phyloP scores from a whole-genome alignment of 1,139 yeast species.

The Candida pseudoviswanathii region DNA sequence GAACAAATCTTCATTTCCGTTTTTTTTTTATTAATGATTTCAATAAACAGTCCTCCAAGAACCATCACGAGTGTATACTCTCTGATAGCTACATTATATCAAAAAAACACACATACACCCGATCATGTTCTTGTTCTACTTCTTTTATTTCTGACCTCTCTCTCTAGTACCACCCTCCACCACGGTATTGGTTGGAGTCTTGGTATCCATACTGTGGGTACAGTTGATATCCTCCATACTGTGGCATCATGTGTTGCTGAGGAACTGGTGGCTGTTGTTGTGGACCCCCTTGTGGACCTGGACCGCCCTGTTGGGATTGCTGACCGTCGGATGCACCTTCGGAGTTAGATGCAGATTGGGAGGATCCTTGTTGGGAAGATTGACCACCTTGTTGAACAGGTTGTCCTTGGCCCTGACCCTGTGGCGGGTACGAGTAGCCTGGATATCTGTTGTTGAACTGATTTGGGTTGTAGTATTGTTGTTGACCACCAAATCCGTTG shows the following conservation, averaged over 20 bases:
- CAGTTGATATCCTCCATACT: constrained; percentile 50
- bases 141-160: too few species aligned
- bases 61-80: not conserved
- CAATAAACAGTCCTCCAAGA: not conserved
- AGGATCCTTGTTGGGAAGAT: constrained; percentile 7
- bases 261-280: constrained; percentile 32
- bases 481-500: constrained; percentile 22
- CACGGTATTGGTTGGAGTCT: constrained; percentile 45
- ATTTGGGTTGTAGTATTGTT: constrained; percentile 37
- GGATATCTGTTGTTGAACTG: constrained; percentile 43
- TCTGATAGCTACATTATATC: not conserved
- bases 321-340: constrained; percentile 5
- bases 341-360: constrained; percentile 11
- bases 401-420: constrained; percentile 20
- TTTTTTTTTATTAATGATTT: not conserved
- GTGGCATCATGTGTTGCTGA: constrained; percentile 43
- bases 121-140: not conserved
- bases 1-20: not conserved
- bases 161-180: constrained; percentile 32
- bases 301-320: constrained; percentile 13
- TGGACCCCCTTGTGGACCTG: constrained; percentile 23
- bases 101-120: not conserved
- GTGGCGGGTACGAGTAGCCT: constrained; percentile 39
- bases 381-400: constrained; percentile 21
- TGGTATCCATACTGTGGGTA: constrained; percentile 55